Evolutionary conservation across 164 flowering plant species (phyloP).

Genomic region (Liquidambar formosana): DNA sequence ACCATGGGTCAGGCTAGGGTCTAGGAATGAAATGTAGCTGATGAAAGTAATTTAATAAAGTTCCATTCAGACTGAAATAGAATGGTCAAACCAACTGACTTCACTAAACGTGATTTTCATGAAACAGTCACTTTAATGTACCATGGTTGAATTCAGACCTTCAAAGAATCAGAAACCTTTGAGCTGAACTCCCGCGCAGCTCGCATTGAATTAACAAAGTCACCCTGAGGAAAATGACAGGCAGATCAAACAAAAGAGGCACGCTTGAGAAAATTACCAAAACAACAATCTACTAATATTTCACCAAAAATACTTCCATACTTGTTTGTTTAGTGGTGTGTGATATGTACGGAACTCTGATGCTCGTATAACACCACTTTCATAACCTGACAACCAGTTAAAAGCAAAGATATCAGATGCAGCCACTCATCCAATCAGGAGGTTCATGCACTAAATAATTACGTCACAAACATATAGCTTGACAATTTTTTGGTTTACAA

Average conservation of each 20-base stretch:
- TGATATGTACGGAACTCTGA: slow-evolving; percentile 97
- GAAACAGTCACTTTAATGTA: too few species aligned
- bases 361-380: slow-evolving; percentile 64
- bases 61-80: too few species aligned
- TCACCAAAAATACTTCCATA: slow-evolving; percentile 18
- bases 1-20: too few species aligned
- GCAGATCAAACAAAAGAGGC: background rate
- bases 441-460: background rate
- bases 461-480: background rate
- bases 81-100: too few species aligned
- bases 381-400: slow-evolving; percentile 57
- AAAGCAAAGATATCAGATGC: background rate
- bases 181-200: slow-evolving; percentile 91
- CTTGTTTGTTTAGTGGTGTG: slow-evolving; percentile 97
- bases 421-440: background rate
- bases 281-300: background rate
- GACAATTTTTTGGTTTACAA: background rate
- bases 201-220: slow-evolving; percentile 79
- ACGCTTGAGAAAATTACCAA: background rate
- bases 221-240: slow-evolving; percentile 48
- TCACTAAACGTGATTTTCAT: too few species aligned
- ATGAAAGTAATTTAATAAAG: too few species aligned
- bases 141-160: slow-evolving; percentile 43
- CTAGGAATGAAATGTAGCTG: too few species aligned
- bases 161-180: slow-evolving; percentile 68